These are phyloP conservation scores for Coriaria nepalensis DNA, from an alignment of 306 rosid species.

Conservation along the genomic window DNA sequence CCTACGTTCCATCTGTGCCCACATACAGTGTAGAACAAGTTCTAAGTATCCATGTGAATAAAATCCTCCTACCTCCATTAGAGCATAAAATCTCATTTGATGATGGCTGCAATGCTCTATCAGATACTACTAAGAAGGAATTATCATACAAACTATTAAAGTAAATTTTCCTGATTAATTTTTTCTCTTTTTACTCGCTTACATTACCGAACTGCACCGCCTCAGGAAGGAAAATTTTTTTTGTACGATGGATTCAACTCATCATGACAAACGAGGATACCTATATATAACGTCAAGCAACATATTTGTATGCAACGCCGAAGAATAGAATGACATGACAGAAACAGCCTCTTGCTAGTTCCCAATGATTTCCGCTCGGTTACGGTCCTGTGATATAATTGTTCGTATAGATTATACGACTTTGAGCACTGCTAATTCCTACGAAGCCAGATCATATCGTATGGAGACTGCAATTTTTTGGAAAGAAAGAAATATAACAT, in stretches of 20 bases:
- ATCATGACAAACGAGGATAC: slow-evolving; percentile 16
- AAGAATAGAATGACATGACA: slow-evolving; percentile 18
- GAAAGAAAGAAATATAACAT: slow-evolving; percentile 4
- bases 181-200: slow-evolving; percentile 19
- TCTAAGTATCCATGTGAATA: too few relatives aligned
- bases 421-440: too few relatives aligned
- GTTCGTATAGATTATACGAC: slow-evolving; percentile 24
- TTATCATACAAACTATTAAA: slow-evolving; percentile 48
- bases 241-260: slow-evolving; percentile 22
- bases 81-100: too few relatives aligned
- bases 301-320: slow-evolving; percentile 4
- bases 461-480: slow-evolving; percentile 32
- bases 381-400: too few relatives aligned
- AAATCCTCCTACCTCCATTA: too few relatives aligned
- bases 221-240: slow-evolving; percentile 28
- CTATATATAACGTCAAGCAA: neutral
- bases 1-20: too few relatives aligned
- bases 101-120: neutral
- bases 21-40: too few relatives aligned
- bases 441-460: slow-evolving; percentile 21
- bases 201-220: slow-evolving; percentile 28
- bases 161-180: slow-evolving; percentile 25
- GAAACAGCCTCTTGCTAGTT: slow-evolving; percentile 17
- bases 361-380: neutral
- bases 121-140: slow-evolving; percentile 21